These are phyloP conservation scores for Mollisiaceae sp. DNA, from an alignment of 2,329 filamentous ascomycete genomes.

Conservation along the genomic window DNA sequence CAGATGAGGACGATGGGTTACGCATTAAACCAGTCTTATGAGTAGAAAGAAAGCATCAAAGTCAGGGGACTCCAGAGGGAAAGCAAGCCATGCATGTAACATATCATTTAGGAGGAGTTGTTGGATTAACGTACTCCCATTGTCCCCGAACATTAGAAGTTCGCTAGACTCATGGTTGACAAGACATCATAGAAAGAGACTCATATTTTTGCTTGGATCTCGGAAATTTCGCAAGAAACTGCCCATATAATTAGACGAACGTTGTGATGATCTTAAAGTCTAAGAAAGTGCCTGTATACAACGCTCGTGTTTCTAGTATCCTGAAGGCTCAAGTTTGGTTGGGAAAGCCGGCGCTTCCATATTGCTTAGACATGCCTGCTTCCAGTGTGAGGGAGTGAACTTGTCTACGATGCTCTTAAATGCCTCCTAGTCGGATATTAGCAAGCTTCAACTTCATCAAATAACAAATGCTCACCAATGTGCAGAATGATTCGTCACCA, in stretches of 20 bases:
- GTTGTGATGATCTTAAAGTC: neutral
- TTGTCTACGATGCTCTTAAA: slow-evolving; percentile 94
- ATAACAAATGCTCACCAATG: slow-evolving; percentile 59
- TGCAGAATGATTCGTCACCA: slow-evolving; percentile 89
- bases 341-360: slow-evolving; percentile 50
- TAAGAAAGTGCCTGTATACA: neutral
- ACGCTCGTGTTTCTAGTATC: slow-evolving; percentile 35
- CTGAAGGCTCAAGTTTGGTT: slow-evolving; percentile 40
- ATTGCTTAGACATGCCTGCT: slow-evolving; percentile 62
- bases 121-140: no score
- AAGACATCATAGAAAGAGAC: neutral
- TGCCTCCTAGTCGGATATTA: slow-evolving; percentile 60
- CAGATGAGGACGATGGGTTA: neutral
- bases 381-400: slow-evolving; percentile 84
- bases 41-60: neutral
- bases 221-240: neutral
- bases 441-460: neutral
- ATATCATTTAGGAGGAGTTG: neutral
- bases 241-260: neutral
- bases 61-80: no score
- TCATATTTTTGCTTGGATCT: neutral
- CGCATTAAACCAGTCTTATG: slow-evolving; percentile 22
- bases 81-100: no score
- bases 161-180: neutral
- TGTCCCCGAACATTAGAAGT: neutral